These are phyloP conservation scores for Pezicula neosporulosa DNA, from an alignment of 2,329 filamentous ascomycete genomes.

Conservation along the genomic window DNA sequence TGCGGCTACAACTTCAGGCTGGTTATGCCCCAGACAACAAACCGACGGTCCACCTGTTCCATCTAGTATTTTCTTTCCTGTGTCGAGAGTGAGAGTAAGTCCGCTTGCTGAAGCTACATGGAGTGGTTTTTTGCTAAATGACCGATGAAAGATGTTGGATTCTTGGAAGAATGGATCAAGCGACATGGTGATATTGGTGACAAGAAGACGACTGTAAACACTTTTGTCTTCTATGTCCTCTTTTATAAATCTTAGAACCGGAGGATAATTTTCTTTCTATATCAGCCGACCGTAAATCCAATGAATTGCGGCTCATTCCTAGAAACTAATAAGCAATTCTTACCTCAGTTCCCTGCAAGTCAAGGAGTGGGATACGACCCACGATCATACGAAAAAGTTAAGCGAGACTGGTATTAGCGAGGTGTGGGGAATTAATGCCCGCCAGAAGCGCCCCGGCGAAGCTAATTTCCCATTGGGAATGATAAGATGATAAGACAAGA, in stretches of 20 bases:
- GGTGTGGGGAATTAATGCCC: neutral
- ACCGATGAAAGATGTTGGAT: neutral
- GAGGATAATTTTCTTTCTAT: no score
- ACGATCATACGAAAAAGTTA: neutral
- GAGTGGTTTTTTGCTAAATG: neutral
- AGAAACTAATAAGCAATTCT: no score
- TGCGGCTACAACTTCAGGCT: slow-evolving; percentile 52
- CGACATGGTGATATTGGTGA: neutral
- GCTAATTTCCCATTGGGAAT: no score
- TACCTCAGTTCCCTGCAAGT: no score
- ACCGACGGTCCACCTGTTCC: slow-evolving; percentile 72
- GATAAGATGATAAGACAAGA: no score
- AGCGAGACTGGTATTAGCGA: neutral
- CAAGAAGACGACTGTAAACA: neutral
- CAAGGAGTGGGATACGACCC: neutral
- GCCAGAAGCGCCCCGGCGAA: neutral
- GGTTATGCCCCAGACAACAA: slow-evolving; percentile 62
- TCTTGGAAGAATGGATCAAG: neutral
- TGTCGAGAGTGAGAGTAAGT: slow-evolving; percentile 5
- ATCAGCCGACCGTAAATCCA: no score
- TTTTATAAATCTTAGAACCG: neutral
- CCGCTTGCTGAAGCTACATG: slow-evolving; percentile 6
- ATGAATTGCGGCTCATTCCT: no score
- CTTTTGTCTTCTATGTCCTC: neutral
- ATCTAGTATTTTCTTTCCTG: slow-evolving; percentile 60